Evolutionary conservation across 1,284 basidiomycete species (phyloP), one percentile per base, ranked within the genome.

Genomic region (Apiotrichum sp.): DNA sequence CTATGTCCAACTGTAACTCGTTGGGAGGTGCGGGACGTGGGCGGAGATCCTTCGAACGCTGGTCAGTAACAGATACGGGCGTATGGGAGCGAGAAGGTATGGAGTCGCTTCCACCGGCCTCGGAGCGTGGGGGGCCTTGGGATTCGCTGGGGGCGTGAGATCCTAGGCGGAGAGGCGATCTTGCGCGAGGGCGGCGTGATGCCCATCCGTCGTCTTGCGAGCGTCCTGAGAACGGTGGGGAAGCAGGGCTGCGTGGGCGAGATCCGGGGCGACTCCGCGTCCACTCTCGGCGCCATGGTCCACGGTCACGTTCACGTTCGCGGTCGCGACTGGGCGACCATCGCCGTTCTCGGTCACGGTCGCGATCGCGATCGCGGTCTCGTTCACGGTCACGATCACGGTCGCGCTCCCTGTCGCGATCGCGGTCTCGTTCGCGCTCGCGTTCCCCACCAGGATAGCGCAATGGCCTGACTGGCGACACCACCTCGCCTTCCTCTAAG

Each of bases 401-500:
- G 32, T 62, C 58, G 7, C 64, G 40, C 6, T 63, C 62, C 31
- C 65, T 45, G 36, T 61, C 64, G 8, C 62, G 49, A 6, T 63
- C 59, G 22, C 61, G 52, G 11, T 65, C 65, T 33, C 63, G 60
- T 31, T 56, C 57, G 11, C 52, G 55, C 3, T 52, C 47, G 13
- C 53, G 54, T 3, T 46, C 51, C 5, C 42, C 51, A 35, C 45
- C 34, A 44, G 59, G 38, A 48, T 53, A 55, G 14, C 65, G 53
- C 7, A 59, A 52, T 0, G 61, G 55, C 4, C 61, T 57, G 22
- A 69, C 64, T 4, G 72, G 71, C 0, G 72, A 74, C 6, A 72
- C 47, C 1, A 74, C 69, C 47, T 74, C 72, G 41, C 72, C 72
- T 57, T 74, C 72, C 53, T 74, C 72, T 10, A 74, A 55, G 55